Percentiles rank a stretch among this genome's conserved stretches.
Evolutionary conservation across 495 filamentous ascomycete genomes (phyloP).

Genomic region (Achaetomiella virescens): DNA sequence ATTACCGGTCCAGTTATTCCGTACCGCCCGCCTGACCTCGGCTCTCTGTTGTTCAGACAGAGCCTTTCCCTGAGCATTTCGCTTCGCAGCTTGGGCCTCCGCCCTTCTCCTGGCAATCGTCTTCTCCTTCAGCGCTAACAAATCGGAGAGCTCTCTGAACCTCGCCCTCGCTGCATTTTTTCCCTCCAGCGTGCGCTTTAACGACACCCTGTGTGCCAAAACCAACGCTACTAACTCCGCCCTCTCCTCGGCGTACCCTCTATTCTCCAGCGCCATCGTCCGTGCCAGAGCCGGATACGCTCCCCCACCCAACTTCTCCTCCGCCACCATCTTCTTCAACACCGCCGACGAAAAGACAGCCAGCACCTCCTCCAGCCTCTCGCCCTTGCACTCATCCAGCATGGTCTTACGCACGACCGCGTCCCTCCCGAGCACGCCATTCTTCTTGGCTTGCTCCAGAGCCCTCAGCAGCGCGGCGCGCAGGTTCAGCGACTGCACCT

Average conservation of each 20-base stretch:
- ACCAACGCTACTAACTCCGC: slow-evolving; percentile 58
- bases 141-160: slow-evolving; percentile 52
- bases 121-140: slow-evolving; percentile 48
- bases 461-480: slow-evolving; percentile 75
- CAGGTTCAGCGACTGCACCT: slow-evolving; percentile 81
- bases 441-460: slow-evolving; percentile 78
- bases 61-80: slow-evolving; percentile 7
- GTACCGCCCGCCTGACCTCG: slow-evolving; percentile 47
- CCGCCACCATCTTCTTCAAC: slow-evolving; percentile 58
- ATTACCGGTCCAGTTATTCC: slow-evolving; percentile 69
- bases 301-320: slow-evolving; percentile 31
- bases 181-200: slow-evolving; percentile 45
- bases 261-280: slow-evolving; percentile 55
- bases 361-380: slow-evolving; percentile 72
- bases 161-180: slow-evolving; percentile 49
- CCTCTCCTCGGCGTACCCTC: slow-evolving; percentile 54
- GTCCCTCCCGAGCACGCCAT: slow-evolving; percentile 71
- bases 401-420: slow-evolving; percentile 76
- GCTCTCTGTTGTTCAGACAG: slow-evolving; percentile 36
- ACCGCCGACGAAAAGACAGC: slow-evolving; percentile 74
- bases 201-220: slow-evolving; percentile 62
- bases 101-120: slow-evolving; percentile 39
- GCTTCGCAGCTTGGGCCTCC: slow-evolving; percentile 27
- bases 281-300: slow-evolving; percentile 44
- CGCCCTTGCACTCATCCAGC: slow-evolving; percentile 86